These are phyloP conservation scores for Primulina tabacum DNA, from an alignment of 257 asterid species.

Conservation along the genomic window DNA sequence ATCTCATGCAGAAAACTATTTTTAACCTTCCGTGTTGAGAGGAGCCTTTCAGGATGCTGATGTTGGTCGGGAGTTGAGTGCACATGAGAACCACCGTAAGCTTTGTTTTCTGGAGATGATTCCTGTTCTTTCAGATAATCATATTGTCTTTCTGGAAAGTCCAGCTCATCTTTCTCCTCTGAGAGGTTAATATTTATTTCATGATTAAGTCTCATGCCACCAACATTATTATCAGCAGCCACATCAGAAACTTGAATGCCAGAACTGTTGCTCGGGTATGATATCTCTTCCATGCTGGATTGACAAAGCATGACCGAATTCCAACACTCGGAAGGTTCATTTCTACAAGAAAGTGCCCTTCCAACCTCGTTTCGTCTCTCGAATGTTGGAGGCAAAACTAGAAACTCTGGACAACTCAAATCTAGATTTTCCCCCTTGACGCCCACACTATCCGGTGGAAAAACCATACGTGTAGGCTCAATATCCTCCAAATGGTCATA, in stretches of 20 bases:
- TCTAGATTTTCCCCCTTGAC: constrained; percentile 30
- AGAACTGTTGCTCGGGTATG: constrained; percentile 30
- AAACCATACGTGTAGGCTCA: constrained; percentile 28
- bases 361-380: constrained; percentile 21
- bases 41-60: constrained; percentile 70
- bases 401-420: constrained; percentile 24
- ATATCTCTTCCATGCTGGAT: constrained; percentile 29
- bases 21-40: constrained; percentile 66
- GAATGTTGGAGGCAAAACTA: constrained; percentile 34
- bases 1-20: constrained; percentile 24
- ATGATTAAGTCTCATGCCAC: constrained; percentile 25
- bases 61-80: constrained; percentile 33
- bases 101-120: constrained; percentile 29
- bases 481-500: constrained; percentile 41
- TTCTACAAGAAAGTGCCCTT: constrained; percentile 21
- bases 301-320: constrained; percentile 26
- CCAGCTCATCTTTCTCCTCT: constrained; percentile 26
- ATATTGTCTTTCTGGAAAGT: constrained; percentile 31
- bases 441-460: constrained; percentile 27
- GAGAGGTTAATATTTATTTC: constrained; percentile 25
- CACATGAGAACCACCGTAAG: constrained; percentile 29
- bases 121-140: constrained; percentile 28
- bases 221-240: constrained; percentile 18
- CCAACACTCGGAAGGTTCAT: constrained; percentile 30
- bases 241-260: constrained; percentile 33